Conservation (phyloP, 129 eudicot species). For the Smallanthus sonchifolius region DNA sequence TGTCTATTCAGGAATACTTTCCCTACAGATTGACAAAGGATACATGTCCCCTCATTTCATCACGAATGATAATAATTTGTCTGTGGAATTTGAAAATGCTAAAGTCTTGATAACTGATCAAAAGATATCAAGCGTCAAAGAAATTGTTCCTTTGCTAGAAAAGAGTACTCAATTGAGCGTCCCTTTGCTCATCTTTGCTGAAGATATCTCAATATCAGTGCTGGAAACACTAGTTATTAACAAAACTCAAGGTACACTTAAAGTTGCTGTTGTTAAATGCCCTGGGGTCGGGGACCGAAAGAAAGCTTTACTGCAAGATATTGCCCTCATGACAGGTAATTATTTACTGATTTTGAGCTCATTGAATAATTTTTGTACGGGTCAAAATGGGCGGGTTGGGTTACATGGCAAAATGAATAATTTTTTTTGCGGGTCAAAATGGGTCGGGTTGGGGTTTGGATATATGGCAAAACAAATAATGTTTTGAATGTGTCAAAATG, state of each 20-base stretch:
- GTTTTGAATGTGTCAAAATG: too few relatives aligned
- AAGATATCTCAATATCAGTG: constrained; percentile 63
- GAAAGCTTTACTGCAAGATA: constrained; percentile 81
- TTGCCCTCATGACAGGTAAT: constrained; percentile 86
- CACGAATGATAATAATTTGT: constrained; percentile 65
- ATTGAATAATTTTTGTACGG: neutral
- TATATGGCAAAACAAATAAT: too few relatives aligned
- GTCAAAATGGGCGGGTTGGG: neutral
- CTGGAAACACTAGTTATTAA: constrained; percentile 65
- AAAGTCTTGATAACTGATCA: constrained; percentile 84
- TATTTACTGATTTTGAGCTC: neutral
- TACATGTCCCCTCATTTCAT: constrained; percentile 74
- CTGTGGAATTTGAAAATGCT: constrained; percentile 77
- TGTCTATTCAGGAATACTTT: constrained; percentile 51
- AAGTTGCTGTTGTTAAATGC: constrained; percentile 80
- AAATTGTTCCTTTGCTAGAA: constrained; percentile 79
- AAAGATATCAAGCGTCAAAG: constrained; percentile 60
- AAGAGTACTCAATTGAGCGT: constrained; percentile 76
- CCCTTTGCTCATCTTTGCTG: constrained; percentile 83
- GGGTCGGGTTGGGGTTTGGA: neutral
- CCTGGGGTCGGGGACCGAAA: constrained; percentile 68
- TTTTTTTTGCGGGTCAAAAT: too few relatives aligned
- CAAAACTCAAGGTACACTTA: constrained; percentile 57
- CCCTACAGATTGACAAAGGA: constrained; percentile 91
- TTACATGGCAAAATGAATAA: neutral